phyloP scores from a whole-genome alignment of 2,329 filamentous ascomycete genomes.

The Botrytis byssoidea region DNA sequence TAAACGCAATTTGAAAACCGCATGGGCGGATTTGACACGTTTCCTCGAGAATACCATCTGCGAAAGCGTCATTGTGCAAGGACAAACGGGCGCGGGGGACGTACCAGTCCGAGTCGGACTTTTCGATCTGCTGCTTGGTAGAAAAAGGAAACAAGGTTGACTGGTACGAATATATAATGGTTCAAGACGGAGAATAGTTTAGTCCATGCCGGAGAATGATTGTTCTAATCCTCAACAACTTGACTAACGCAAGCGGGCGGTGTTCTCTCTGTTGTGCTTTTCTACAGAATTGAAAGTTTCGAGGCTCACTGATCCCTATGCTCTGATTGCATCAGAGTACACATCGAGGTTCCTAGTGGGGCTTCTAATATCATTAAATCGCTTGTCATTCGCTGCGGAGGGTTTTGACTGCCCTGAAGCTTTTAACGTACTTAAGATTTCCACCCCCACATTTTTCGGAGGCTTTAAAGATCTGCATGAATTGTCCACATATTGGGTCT shows the following conservation, averaged over 20 bases:
- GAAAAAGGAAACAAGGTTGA: background rate
- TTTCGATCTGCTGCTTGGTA: background rate
- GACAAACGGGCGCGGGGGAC: background rate
- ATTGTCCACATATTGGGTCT: background rate
- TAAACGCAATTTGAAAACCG: background rate
- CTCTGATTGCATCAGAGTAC: background rate
- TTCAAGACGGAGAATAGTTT: background rate
- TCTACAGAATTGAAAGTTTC: background rate
- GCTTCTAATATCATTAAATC: background rate
- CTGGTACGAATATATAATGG: background rate
- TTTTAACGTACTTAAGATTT: background rate
- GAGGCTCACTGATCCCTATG: background rate
- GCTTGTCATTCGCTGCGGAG: background rate
- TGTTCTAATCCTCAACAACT: background rate
- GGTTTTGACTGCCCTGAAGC: background rate
- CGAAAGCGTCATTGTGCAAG: background rate
- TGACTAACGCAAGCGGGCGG: background rate
- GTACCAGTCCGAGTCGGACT: background rate
- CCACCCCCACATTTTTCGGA: background rate
- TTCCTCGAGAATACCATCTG: background rate
- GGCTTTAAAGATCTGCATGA: background rate
- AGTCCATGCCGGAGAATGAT: background rate
- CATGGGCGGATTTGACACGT: background rate
- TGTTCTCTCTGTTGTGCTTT: background rate
- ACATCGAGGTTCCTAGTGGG: background rate